phyloP scores from a whole-genome alignment of 345 rosid genomes.

The Boechera divaricarpa region DNA sequence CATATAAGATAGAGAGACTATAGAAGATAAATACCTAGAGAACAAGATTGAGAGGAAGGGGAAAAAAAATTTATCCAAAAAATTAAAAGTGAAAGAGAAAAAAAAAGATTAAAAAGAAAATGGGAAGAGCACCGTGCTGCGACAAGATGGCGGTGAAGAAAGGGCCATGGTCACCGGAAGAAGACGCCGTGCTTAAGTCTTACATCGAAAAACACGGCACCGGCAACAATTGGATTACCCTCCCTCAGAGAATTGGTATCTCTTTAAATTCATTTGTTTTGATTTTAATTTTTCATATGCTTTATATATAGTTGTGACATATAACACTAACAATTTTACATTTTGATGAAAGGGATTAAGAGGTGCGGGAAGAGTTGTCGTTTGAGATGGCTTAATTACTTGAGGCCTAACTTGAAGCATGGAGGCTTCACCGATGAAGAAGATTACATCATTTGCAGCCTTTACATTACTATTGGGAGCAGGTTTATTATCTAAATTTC shows the following conservation, averaged over 20 bases:
- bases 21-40: constrained; percentile 31
- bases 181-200: constrained; percentile 75
- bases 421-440: constrained; percentile 80
- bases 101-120: constrained; percentile 24
- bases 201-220: constrained; percentile 71
- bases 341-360: constrained; percentile 52
- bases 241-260: constrained; percentile 78
- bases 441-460: constrained; percentile 64
- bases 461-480: constrained; percentile 57
- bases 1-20: constrained; percentile 20
- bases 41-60: constrained; percentile 34
- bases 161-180: constrained; percentile 95
- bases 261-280: neutral
- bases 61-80: neutral
- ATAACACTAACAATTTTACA: constrained; percentile 1
- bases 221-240: constrained; percentile 84
- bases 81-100: constrained; percentile 15
- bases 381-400: constrained; percentile 75
- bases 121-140: constrained; percentile 95
- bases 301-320: constrained; percentile 12
- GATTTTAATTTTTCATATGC: neutral
- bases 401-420: constrained; percentile 69
- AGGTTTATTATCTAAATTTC: constrained; percentile 26
- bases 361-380: constrained; percentile 86
- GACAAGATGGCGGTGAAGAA: constrained; percentile 85